Evolutionary conservation across 108 stramenopile species (phyloP).

Genomic region (Pseudonitzschia multiseries): DNA sequence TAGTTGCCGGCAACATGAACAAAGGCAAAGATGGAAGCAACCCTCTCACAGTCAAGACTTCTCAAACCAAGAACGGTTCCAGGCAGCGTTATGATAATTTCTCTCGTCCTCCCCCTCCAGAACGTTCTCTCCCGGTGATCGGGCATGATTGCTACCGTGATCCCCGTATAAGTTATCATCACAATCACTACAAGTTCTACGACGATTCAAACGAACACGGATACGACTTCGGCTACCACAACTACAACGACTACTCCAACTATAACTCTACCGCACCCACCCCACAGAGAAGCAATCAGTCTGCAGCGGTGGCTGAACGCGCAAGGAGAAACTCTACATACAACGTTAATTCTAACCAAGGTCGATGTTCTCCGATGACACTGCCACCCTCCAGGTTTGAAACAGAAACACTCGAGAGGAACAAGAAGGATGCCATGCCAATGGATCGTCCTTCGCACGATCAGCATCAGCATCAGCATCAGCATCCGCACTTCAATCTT

Average conservation of each 20-base stretch:
- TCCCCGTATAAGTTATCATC: no score
- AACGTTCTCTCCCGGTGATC: no score
- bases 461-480: not conserved
- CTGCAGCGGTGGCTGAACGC: not conserved
- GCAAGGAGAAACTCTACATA: not conserved
- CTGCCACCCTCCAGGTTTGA: not conserved
- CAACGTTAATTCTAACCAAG: not conserved
- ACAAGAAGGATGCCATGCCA: not conserved
- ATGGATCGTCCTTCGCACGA: not conserved
- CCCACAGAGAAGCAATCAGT: constrained; percentile 6
- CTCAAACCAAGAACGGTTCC: not conserved
- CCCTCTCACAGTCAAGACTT: not conserved
- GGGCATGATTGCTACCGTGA: no score
- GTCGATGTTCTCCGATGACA: not conserved
- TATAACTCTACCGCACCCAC: not conserved
- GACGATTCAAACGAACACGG: no score
- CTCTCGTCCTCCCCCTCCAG: no score
- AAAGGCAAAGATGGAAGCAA: not conserved
- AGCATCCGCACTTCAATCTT: not conserved
- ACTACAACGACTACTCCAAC: not conserved
- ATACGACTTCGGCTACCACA: not conserved
- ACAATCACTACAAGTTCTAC: no score
- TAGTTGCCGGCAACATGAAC: not conserved
- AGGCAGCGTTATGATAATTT: not conserved
- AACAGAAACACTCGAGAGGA: not conserved